Percentiles rank a stretch among this genome's conserved stretches.
Conservation (phyloP, 2,329 filamentous ascomycete species). For the Colletotrichum somersetense region DNA sequence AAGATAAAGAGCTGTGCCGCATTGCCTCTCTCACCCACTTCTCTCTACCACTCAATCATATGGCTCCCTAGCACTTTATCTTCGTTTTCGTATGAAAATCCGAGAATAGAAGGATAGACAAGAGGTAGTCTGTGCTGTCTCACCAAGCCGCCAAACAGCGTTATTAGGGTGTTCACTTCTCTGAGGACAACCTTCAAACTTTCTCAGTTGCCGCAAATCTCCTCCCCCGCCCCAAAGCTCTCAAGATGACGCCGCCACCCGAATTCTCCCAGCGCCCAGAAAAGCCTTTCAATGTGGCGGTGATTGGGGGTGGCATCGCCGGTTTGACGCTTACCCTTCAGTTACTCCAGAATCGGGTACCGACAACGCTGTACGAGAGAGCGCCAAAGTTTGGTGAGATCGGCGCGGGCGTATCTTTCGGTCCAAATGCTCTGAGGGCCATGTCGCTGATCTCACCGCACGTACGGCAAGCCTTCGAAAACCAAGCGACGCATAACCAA, state of each 20-base stretch:
- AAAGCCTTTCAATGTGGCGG: constrained; percentile 52
- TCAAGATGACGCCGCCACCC: constrained; percentile 28
- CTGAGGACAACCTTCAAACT: background rate
- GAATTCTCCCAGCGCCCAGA: constrained; percentile 27
- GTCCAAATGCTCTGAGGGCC: constrained; percentile 63
- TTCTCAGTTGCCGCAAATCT: background rate
- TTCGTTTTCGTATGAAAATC: too few species aligned
- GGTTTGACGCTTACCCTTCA: constrained; percentile 61
- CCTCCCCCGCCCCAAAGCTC: too few species aligned
- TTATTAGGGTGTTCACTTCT: background rate
- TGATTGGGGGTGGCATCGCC: constrained; percentile 65
- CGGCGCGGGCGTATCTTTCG: constrained; percentile 65
- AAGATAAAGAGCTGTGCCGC: background rate
- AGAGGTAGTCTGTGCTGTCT: background rate
- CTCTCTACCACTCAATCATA: background rate
- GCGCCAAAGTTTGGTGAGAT: constrained; percentile 58
- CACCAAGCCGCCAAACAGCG: background rate
- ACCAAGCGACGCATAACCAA: constrained; percentile 43
- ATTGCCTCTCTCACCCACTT: background rate
- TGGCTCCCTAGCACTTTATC: background rate
- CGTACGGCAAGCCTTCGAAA: constrained; percentile 54
- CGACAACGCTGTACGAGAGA: constrained; percentile 62
- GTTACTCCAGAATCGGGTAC: constrained; percentile 57
- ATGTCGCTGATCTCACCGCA: constrained; percentile 49
- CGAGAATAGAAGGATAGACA: background rate